phyloP scores from a whole-genome alignment of 2,329 filamentous ascomycete genomes.

The Pyricularia sp. region DNA sequence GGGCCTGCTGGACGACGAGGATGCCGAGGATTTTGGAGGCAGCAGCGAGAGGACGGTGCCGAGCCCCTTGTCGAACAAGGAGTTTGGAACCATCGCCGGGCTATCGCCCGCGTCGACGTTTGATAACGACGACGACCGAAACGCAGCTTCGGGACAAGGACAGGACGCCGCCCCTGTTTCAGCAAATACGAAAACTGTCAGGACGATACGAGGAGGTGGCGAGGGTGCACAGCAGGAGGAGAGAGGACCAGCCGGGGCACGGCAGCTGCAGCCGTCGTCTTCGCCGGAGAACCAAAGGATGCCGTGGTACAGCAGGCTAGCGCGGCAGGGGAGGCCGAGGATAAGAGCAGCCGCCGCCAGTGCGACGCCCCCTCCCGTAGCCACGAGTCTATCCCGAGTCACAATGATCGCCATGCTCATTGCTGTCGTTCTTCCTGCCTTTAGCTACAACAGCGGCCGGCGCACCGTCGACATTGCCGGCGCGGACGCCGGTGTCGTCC shows the following conservation, averaged over 20 bases:
- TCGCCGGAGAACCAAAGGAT: conserved; percentile 12
- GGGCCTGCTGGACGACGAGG: conserved; percentile 28
- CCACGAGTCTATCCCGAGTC: conserved; percentile 31
- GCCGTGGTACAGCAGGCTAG: conserved; percentile 35
- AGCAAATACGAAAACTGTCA: neutral
- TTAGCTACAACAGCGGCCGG: conserved; percentile 31
- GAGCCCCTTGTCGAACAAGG: neutral
- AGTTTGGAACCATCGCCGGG: neutral
- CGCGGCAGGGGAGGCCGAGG: conserved; percentile 28
- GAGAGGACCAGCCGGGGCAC: neutral
- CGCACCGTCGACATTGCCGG: conserved; percentile 29
- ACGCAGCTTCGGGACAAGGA: neutral
- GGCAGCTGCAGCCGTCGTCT: conserved; percentile 2
- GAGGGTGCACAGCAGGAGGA: conserved; percentile 3
- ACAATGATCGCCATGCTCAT: conserved; percentile 40
- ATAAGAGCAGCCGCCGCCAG: conserved; percentile 31
- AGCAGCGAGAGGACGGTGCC: conserved; percentile 12
- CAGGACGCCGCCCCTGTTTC: neutral
- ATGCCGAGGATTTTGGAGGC: conserved; percentile 10
- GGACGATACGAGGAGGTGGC: neutral
- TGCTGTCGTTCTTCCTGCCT: conserved; percentile 37
- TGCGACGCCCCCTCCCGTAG: conserved; percentile 27
- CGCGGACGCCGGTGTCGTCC: conserved; percentile 38
- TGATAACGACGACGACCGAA: neutral
- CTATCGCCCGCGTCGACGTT: neutral